Evolutionary conservation across 768 basidiomycete genomes (phyloP).

Genomic region (Daedaleopsis sinensis): DNA sequence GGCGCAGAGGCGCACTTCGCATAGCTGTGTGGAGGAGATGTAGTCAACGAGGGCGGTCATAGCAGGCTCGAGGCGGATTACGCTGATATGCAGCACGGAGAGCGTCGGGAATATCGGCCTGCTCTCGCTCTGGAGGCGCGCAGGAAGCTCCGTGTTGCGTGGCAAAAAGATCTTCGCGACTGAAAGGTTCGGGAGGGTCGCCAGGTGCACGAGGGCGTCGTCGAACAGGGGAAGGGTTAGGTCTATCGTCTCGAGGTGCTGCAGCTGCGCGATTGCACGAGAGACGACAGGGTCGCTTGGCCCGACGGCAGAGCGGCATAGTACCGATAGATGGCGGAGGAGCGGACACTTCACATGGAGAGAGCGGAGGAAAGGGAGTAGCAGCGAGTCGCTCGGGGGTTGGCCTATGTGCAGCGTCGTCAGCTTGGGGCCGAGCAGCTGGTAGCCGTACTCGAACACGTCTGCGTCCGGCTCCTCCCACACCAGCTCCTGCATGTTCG

Average conservation of each 20-base stretch:
- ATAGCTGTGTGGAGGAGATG: constrained; percentile 10
- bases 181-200: constrained; percentile 3
- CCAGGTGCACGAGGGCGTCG: constrained; percentile 11
- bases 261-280: constrained; percentile 6
- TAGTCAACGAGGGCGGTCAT: constrained; percentile 6
- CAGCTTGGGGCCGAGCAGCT: constrained; percentile 14
- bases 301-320: constrained; percentile 15
- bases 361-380: constrained; percentile 16
- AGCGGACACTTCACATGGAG: constrained; percentile 10
- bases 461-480: constrained; percentile 23
- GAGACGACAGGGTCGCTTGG: constrained; percentile 13
- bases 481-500: constrained; percentile 15
- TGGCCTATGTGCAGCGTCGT: constrained; percentile 18
- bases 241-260: constrained; percentile 16
- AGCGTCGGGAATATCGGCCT: constrained; percentile 8
- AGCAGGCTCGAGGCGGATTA: constrained; percentile 7
- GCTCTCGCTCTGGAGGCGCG: neutral
- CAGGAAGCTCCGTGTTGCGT: constrained; percentile 5
- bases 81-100: constrained; percentile 10
- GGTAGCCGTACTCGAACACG: constrained; percentile 20
- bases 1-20: constrained; percentile 9
- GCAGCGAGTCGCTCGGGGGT: constrained; percentile 17
- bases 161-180: constrained; percentile 17
- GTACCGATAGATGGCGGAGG: constrained; percentile 14
- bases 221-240: constrained; percentile 10